Percentiles rank a stretch among this genome's conserved stretches.
These are phyloP conservation scores for Xylaria sp. DNA, from an alignment of 2,329 filamentous ascomycete genomes.

Conservation along the genomic window DNA sequence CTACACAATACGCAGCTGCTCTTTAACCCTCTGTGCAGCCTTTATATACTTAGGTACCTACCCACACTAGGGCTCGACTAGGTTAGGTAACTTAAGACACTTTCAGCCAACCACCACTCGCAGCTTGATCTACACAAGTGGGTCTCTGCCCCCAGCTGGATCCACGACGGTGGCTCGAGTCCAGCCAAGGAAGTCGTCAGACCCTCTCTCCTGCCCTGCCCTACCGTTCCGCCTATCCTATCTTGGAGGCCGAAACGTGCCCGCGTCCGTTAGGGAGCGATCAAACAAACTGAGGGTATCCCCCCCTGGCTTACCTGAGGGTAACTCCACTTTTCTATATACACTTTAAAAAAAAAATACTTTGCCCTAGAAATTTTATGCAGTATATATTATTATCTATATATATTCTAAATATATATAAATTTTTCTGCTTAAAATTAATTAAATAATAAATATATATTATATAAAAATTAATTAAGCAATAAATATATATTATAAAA, in stretches of 20 bases:
- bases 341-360: no score
- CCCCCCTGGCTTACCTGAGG: no score
- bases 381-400: no score
- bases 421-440: no score
- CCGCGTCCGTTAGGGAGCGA: no score
- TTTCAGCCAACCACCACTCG: conserved; percentile 12
- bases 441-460: no score
- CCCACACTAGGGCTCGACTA: background rate
- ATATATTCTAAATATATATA: no score
- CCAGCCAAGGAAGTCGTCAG: conserved; percentile 20
- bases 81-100: background rate
- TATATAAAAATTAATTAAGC: no score
- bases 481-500: no score
- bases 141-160: conserved; percentile 29
- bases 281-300: conserved; percentile 1
- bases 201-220: conserved; percentile 16
- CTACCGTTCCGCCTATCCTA: conserved; percentile 8
- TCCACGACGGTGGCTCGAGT: conserved; percentile 26
- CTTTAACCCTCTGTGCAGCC: background rate
- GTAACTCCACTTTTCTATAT: no score
- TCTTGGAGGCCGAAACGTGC: conserved; percentile 29
- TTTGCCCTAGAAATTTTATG: no score
- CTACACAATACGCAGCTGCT: background rate
- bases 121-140: conserved; percentile 6
- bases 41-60: background rate